phyloP scores from a whole-genome alignment of 2,329 filamentous ascomycete species.

The Fusarium sterilihyphosum region DNA sequence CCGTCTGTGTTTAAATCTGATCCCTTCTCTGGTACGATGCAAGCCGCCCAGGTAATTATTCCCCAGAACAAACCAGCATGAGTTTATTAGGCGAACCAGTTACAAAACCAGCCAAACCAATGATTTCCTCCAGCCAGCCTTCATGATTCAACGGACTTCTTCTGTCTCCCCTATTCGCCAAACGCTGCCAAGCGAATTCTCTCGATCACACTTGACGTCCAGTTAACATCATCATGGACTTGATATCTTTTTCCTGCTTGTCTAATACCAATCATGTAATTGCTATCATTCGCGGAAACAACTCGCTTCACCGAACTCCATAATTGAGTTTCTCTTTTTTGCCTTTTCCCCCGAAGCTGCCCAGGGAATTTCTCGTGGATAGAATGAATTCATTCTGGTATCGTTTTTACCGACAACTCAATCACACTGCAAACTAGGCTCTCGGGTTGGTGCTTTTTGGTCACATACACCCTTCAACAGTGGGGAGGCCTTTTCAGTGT shows the following conservation, averaged over 20 bases:
- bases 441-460: not conserved
- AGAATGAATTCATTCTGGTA: slow-evolving; percentile 6
- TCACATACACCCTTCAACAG: slow-evolving; percentile 11
- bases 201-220: slow-evolving; percentile 27
- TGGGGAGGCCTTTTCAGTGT: slow-evolving; percentile 28
- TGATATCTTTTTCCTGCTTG: slow-evolving; percentile 1
- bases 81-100: not conserved
- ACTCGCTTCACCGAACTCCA: slow-evolving; percentile 18
- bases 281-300: slow-evolving; percentile 25
- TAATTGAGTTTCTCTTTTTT: slow-evolving; percentile 7
- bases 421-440: slow-evolving; percentile 17
- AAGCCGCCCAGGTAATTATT: not conserved
- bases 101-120: slow-evolving; percentile 7
- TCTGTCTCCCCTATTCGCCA: slow-evolving; percentile 34
- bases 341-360: not conserved
- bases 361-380: not conserved
- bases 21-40: not conserved
- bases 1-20: not conserved
- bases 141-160: slow-evolving; percentile 27
- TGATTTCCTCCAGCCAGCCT: slow-evolving; percentile 1
- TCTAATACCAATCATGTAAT: slow-evolving; percentile 3
- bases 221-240: slow-evolving; percentile 42
- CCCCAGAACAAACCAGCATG: not conserved
- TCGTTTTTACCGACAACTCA: slow-evolving; percentile 24
- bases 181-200: slow-evolving; percentile 21